phyloP scores from a whole-genome alignment of 306 rosid species.

The Begonia loranthoides region DNA sequence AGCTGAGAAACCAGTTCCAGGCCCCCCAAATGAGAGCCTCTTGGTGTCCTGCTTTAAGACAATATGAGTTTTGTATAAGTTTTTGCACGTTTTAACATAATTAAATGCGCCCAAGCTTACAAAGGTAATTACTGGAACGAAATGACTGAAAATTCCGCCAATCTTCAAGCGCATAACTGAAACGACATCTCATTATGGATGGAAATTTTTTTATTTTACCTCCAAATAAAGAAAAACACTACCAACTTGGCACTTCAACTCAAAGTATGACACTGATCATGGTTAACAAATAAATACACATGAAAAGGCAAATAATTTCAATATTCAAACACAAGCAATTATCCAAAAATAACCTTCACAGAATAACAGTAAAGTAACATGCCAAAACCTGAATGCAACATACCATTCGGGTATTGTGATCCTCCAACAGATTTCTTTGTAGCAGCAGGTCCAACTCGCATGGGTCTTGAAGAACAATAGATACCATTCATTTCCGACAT shows the following conservation, averaged over 20 bases:
- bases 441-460: conserved; percentile 63
- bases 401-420: conserved; percentile 23
- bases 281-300: too few relatives aligned
- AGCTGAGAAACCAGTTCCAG: conserved; percentile 48
- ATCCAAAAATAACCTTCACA: neutral
- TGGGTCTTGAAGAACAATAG: conserved; percentile 50
- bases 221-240: too few relatives aligned
- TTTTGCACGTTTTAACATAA: conserved; percentile 28
- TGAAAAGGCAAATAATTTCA: too few relatives aligned
- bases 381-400: neutral
- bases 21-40: conserved; percentile 65
- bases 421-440: conserved; percentile 48
- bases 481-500: conserved; percentile 50
- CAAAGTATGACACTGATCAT: too few relatives aligned
- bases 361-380: neutral
- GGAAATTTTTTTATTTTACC: neutral
- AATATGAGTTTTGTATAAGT: conserved; percentile 45
- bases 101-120: conserved; percentile 40
- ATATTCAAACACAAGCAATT: neutral
- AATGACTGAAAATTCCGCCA: neutral
- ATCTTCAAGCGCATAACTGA: neutral
- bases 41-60: conserved; percentile 55
- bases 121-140: conserved; percentile 36
- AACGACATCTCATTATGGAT: neutral
- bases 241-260: too few relatives aligned